Percentiles rank a stretch among this genome's conserved stretches.
These are phyloP conservation scores for Gyrodon lividus DNA, from an alignment of 768 basidiomycete species.

Conservation along the genomic window DNA sequence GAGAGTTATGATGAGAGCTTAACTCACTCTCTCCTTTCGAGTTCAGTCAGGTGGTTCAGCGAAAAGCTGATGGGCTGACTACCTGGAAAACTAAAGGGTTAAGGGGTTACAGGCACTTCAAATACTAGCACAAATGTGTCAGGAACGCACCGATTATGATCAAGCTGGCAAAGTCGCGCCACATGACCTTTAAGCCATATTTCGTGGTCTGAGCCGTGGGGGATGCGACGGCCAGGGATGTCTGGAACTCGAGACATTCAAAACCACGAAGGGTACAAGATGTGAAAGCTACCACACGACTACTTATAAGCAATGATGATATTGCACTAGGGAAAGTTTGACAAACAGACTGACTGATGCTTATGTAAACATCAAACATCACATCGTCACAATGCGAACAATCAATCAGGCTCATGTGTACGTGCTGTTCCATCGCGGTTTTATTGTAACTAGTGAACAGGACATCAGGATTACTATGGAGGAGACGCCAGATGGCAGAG, in stretches of 20 bases:
- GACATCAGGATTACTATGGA: slow-evolving; percentile 5
- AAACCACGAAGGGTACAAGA: not conserved
- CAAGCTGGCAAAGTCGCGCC: slow-evolving; percentile 61
- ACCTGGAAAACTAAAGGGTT: slow-evolving; percentile 76
- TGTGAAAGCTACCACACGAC: not conserved
- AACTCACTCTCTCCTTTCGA: slow-evolving; percentile 79
- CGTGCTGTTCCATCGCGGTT: no score
- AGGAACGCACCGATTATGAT: slow-evolving; percentile 56
- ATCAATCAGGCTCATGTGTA: no score
- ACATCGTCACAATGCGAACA: no score
- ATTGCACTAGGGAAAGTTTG: no score
- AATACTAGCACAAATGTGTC: not conserved
- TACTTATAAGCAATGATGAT: no score
- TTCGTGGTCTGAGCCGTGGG: slow-evolving; percentile 57
- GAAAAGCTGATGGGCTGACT: slow-evolving; percentile 95
- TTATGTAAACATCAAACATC: not conserved
- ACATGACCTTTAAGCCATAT: slow-evolving; percentile 64
- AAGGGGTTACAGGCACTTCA: slow-evolving; percentile 6
- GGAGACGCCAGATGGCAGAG: slow-evolving; percentile 10
- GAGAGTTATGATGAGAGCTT: not conserved
- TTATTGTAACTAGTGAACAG: slow-evolving; percentile 9
- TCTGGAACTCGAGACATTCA: slow-evolving; percentile 61
- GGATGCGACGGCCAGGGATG: slow-evolving; percentile 63
- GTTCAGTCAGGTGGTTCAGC: slow-evolving; percentile 60
- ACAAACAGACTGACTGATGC: not conserved